Conservation (phyloP, 2,329 filamentous ascomycete species). For the Malbranchea zuffiana region DNA sequence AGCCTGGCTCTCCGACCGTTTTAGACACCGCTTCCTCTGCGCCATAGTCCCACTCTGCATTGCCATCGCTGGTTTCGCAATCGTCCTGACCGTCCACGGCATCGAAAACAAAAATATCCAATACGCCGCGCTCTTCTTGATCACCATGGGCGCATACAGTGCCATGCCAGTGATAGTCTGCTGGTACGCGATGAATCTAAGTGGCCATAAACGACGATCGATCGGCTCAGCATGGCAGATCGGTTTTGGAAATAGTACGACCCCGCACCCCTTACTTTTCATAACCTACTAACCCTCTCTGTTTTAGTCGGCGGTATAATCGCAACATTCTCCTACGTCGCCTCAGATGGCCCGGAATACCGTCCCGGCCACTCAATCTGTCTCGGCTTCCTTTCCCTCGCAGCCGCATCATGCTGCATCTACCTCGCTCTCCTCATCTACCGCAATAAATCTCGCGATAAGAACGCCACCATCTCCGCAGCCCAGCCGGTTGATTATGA, state of each 20-base stretch:
- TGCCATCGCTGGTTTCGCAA: slow-evolving; percentile 61
- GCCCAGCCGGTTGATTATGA: slow-evolving; percentile 10
- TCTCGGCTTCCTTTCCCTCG: slow-evolving; percentile 61
- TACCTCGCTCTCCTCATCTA: slow-evolving; percentile 30
- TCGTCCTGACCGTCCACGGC: slow-evolving; percentile 61
- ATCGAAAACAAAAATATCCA: slow-evolving; percentile 47
- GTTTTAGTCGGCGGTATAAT: slow-evolving; percentile 59
- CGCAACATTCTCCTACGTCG: slow-evolving; percentile 58
- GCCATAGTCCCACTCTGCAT: slow-evolving; percentile 57
- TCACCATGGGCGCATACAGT: slow-evolving; percentile 67
- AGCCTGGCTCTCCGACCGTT: slow-evolving; percentile 59
- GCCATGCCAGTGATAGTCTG: slow-evolving; percentile 84
- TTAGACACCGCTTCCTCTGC: slow-evolving; percentile 65
- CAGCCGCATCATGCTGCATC: slow-evolving; percentile 40
- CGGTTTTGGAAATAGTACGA: slow-evolving; percentile 56
- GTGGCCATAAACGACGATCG: slow-evolving; percentile 58
- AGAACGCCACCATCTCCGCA: slow-evolving; percentile 18
- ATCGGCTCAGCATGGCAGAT: slow-evolving; percentile 68
- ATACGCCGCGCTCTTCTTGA: slow-evolving; percentile 72
- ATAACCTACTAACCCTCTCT: neutral
- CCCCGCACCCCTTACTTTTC: neutral
- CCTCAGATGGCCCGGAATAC: slow-evolving; percentile 57
- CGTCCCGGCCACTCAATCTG: slow-evolving; percentile 66
- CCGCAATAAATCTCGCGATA: slow-evolving; percentile 34
- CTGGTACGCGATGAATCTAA: slow-evolving; percentile 73